These are phyloP conservation scores for Coccomyxa subellipsoidea DNA, from an alignment of 163 green algal species.

Conservation along the genomic window DNA sequence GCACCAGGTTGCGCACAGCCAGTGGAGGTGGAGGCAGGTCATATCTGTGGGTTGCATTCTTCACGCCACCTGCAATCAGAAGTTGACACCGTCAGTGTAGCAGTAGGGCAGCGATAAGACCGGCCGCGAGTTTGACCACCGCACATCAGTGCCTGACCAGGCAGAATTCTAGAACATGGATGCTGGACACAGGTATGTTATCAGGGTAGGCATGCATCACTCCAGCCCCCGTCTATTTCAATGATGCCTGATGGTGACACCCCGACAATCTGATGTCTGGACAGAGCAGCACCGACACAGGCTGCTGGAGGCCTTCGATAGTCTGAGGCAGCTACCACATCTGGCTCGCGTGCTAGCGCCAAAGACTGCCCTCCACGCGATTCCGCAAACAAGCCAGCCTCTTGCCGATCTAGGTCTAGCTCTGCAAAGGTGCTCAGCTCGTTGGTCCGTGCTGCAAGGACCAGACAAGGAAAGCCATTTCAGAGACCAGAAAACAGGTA, in stretches of 20 bases:
- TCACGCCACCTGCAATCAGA: conserved; percentile 65
- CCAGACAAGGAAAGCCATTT: background rate
- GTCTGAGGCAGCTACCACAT: background rate
- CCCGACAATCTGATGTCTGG: background rate
- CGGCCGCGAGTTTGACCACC: too few relatives aligned
- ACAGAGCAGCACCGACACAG: background rate
- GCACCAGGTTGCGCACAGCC: conserved; percentile 87
- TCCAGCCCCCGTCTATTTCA: too few relatives aligned
- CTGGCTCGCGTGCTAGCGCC: background rate
- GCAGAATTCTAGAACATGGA: too few relatives aligned
- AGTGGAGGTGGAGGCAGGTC: conserved; percentile 74
- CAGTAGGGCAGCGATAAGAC: too few relatives aligned
- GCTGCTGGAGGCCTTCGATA: background rate
- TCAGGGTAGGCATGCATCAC: too few relatives aligned
- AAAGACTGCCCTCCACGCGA: background rate
- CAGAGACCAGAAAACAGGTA: background rate
- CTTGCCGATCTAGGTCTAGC: background rate
- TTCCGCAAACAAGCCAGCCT: background rate
- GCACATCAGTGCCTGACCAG: too few relatives aligned
- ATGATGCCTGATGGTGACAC: background rate
- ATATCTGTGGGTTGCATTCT: conserved; percentile 81
- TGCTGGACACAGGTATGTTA: too few relatives aligned
- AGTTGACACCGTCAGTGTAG: too few relatives aligned
- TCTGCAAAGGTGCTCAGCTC: background rate
- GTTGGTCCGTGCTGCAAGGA: background rate